Base-by-base conservation (phyloP, 352 stramenopile genomes). In the Globisporangium alternatum region DNA sequence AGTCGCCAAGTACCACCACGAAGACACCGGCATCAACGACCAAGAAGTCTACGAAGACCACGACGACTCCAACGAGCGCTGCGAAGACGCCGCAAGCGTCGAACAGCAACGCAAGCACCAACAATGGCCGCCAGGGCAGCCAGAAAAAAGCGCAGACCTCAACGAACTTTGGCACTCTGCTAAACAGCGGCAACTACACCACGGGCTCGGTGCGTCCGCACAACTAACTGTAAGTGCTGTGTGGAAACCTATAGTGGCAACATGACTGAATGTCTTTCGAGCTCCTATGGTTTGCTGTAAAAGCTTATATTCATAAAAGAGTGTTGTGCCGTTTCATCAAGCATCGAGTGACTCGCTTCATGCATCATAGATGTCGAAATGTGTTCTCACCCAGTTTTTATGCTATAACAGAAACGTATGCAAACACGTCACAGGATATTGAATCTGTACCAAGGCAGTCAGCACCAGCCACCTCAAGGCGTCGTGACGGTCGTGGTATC, bases 191-290 rank as follows among this genome's bases (percentile, higher is more conserved):
- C 39, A 62, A 48, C 33, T 62, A 62, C 56, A 62, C 56, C 15
- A 62, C 30, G 25, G 56, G 56, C 25, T 62, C 41, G 21, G 56
- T 62, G 25, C 56, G 56, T 28, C 56, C 56, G 8, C 39, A 62
- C 56, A 62, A 62, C 39, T 62, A 43, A 52, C n/a, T 58, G 31
- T 12, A 37, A n/a, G 33, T 59, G 33, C 25, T 47, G 33, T 8
- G 33, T 39, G 6, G 6, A 39, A 13, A 39, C 33, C 7, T 39
- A 12, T 39, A 39, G 33, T 39, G 33, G 10, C 10, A 39, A 12
- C n/a, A 47, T 45, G 9, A 8, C 19, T 33, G 1, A 19, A n/a
- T 5, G 10, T 37, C 22, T 30, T n/a, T 22, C 28, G 25, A 56
- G 25, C n/a, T 21, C 3, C 19, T 51, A 31, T 52, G 25, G 6